phyloP scores from a whole-genome alignment of 1,284 basidiomycete species.

The Ustilago cynodontis region DNA sequence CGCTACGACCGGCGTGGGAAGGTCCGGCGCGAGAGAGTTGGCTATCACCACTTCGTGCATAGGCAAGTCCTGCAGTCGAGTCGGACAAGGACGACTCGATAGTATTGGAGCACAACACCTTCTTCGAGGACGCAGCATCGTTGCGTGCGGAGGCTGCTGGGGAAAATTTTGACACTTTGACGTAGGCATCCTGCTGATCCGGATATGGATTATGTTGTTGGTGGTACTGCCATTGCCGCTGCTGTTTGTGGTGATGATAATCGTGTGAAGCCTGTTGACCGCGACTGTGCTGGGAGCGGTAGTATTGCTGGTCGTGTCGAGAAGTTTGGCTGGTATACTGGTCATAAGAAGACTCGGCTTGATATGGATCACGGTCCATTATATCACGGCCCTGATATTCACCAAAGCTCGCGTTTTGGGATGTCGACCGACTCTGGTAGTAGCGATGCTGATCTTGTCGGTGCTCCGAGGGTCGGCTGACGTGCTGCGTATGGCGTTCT shows the following conservation, averaged over 20 bases:
- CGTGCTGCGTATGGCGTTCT: neutral
- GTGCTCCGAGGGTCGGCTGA: neutral
- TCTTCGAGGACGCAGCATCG: neutral
- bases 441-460: constrained; percentile 8
- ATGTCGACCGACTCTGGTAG: constrained; percentile 1
- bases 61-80: constrained; percentile 29
- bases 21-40: constrained; percentile 3
- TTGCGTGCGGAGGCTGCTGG: neutral
- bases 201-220: neutral
- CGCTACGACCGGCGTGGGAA: neutral
- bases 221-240: no score
- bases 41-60: constrained; percentile 27
- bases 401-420: neutral
- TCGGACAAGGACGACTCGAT: constrained; percentile 23
- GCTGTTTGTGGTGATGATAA: neutral
- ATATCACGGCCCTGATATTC: neutral
- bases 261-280: neutral
- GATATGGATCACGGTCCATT: neutral
- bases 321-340: no score
- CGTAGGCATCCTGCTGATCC: neutral
- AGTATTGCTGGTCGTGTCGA: constrained; percentile 1
- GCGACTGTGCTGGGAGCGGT: neutral
- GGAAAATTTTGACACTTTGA: neutral
- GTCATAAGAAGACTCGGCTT: neutral
- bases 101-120: constrained; percentile 13